Conservation (phyloP, 352 stramenopile species). For the Phytophthora crassamura region DNA sequence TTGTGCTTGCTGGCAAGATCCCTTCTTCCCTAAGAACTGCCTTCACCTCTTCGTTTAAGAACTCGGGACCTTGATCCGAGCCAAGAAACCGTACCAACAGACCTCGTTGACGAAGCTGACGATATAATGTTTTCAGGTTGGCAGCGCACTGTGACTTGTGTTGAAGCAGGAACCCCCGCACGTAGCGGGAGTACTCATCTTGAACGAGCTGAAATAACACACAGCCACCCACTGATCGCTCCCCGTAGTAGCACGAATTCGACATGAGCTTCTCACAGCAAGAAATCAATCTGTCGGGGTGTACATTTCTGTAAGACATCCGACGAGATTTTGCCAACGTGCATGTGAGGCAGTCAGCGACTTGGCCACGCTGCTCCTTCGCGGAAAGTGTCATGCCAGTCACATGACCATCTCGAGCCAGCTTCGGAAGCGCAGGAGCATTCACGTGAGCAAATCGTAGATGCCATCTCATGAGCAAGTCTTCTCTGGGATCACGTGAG, state of each 20-base stretch:
- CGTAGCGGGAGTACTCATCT: slow-evolving; percentile 1
- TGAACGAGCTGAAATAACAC: slow-evolving; percentile 1
- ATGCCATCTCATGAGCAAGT: neutral
- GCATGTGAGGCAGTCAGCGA: slow-evolving; percentile 1
- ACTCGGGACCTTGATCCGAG: neutral
- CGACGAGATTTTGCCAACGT: neutral
- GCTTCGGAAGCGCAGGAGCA: neutral
- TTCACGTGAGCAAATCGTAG: neutral
- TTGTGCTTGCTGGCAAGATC: neutral
- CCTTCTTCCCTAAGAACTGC: neutral
- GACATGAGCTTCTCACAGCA: slow-evolving; percentile 4
- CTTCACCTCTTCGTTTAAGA: neutral
- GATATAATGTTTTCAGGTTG: slow-evolving; percentile 2
- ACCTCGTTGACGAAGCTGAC: neutral
- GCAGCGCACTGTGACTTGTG: neutral
- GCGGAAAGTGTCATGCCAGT: neutral
- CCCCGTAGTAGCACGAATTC: neutral
- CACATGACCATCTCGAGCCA: neutral
- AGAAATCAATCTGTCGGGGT: neutral
- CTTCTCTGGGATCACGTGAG: neutral
- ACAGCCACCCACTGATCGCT: neutral
- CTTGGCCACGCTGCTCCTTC: neutral
- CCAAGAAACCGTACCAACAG: neutral
- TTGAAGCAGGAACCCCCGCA: slow-evolving; percentile 2
- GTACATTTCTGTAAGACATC: neutral